Percentiles rank a stretch among this genome's conserved stretches.
These are phyloP conservation scores for Centella asiatica DNA, from an alignment of 129 eudicot species.

Conservation along the genomic window DNA sequence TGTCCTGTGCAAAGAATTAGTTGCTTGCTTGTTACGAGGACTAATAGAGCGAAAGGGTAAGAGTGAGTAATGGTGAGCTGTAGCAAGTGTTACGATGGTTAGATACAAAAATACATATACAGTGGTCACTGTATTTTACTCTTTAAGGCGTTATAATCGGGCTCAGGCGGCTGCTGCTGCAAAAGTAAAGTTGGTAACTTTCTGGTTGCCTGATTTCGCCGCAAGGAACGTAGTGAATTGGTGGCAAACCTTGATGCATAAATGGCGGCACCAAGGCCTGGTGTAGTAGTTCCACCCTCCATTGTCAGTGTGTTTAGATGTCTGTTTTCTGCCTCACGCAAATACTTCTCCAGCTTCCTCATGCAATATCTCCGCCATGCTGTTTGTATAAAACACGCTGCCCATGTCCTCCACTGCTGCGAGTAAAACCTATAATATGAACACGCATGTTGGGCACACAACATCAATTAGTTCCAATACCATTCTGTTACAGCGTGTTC, in stretches of 20 bases:
- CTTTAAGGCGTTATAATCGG: slow-evolving; percentile 47
- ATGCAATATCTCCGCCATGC: slow-evolving; percentile 72
- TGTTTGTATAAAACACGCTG: slow-evolving; percentile 76
- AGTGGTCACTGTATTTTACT: too few relatives aligned
- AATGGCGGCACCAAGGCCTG: slow-evolving; percentile 66
- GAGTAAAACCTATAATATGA: slow-evolving; percentile 52
- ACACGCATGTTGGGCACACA: background rate
- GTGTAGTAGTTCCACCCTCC: slow-evolving; percentile 33
- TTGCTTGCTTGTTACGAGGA: too few relatives aligned
- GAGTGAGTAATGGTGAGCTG: too few relatives aligned
- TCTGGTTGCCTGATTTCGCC: slow-evolving; percentile 27
- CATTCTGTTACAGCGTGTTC: background rate
- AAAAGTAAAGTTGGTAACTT: slow-evolving; percentile 34
- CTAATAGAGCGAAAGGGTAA: too few relatives aligned
- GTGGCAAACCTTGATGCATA: slow-evolving; percentile 78
- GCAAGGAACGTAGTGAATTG: slow-evolving; percentile 43
- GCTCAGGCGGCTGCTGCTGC: slow-evolving; percentile 70
- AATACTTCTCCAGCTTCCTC: slow-evolving; percentile 44
- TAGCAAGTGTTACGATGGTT: too few relatives aligned
- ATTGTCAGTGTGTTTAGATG: slow-evolving; percentile 39
- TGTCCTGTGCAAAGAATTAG: too few relatives aligned
- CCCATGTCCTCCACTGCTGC: slow-evolving; percentile 89
- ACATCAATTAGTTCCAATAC: background rate
- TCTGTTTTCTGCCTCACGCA: slow-evolving; percentile 50
- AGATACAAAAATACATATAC: too few relatives aligned